Evolutionary conservation across 140 eudicot genomes (phyloP), one percentile per base, ranked within the genome.

Genomic region (Flaveria floridana): DNA sequence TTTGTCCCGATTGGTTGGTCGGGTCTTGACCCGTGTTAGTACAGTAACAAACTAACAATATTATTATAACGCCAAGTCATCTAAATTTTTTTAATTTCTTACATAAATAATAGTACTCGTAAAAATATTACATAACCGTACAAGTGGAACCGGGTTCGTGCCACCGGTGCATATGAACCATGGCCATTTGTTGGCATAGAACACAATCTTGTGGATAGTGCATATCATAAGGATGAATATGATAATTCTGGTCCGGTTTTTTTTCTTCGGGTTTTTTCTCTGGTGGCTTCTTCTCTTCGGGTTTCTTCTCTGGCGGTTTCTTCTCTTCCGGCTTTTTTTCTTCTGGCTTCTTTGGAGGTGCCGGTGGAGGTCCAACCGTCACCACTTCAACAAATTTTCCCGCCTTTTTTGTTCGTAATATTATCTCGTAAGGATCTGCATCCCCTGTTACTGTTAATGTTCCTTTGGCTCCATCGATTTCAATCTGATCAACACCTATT

Each of bases 291-390:
- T 82, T 80, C 16, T 77, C 80, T 23, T 85, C 86, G 0, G 82
- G 75, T 73, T 81, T 76, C 41, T 88, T 88, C 21, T 70, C 81
- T 0, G 21, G 48, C 7, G 79, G 72, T 55, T 65, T 78, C 51
- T 73, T 80, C 7, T 76, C 87, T 41, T 76, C 78, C 6, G 85
- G 83, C 25, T 83, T 81, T 41, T 83, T 83, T 55, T 82, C 82
- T 10, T 85, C 86, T 0, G 84, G 84, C 79, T 85, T 81, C 67
- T 88, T 85, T 69, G 85, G 85, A 5, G 92, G 86, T 19, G 86
- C 84, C 0, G 88, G 87, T 12, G 89, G 92, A 61, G 96, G 92
- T 85, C 96, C 92, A 74, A 89, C 74, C 9, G 78, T 89, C n/a
- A 84, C 78, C 14, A 86, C 84, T 71, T 84, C 85, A 8, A 79